phyloP scores from a whole-genome alignment of 2,329 filamentous ascomycete genomes.

The Cryphonectria japonica region DNA sequence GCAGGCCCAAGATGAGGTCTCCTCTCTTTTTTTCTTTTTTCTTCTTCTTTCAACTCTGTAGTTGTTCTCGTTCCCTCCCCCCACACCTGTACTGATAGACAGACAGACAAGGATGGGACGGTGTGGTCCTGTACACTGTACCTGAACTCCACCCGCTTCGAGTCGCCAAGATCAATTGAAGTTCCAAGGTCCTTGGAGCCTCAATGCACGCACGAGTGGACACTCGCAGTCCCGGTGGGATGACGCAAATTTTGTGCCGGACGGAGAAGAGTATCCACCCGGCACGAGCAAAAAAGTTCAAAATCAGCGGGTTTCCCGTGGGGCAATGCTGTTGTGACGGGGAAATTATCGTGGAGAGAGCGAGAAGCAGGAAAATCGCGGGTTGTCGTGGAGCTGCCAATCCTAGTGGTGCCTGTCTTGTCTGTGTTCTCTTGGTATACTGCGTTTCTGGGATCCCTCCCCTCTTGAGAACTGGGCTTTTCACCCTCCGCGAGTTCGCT shows the following conservation, averaged over 20 bases:
- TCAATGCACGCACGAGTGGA: slow-evolving; percentile 11
- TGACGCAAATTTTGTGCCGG: slow-evolving; percentile 9
- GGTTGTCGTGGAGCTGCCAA: slow-evolving; percentile 4
- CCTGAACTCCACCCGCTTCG: slow-evolving; percentile 4
- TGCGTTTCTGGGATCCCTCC: not conserved
- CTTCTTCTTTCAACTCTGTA: not conserved
- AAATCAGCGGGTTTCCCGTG: slow-evolving; percentile 17
- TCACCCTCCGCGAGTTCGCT: not conserved
- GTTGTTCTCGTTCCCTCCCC: not conserved
- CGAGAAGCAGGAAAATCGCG: not conserved
- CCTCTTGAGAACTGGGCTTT: not conserved
- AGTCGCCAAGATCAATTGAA: slow-evolving; percentile 4
- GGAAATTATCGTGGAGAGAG: slow-evolving; percentile 25
- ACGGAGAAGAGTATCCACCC: not conserved
- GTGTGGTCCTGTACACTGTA: slow-evolving; percentile 1
- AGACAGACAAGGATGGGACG: not conserved
- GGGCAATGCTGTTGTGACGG: slow-evolving; percentile 17
- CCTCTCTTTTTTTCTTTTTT: not conserved
- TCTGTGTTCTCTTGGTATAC: not conserved
- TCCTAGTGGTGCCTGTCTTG: not conserved
- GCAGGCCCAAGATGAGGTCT: not conserved
- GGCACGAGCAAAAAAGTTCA: not conserved
- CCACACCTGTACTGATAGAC: not conserved
- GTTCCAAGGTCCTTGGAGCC: slow-evolving; percentile 9
- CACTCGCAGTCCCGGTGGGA: not conserved